Evolutionary conservation across 139 green algal species (phyloP), one percentile per base, ranked within the genome.

Genomic region (Ettlia oleoabundans): DNA sequence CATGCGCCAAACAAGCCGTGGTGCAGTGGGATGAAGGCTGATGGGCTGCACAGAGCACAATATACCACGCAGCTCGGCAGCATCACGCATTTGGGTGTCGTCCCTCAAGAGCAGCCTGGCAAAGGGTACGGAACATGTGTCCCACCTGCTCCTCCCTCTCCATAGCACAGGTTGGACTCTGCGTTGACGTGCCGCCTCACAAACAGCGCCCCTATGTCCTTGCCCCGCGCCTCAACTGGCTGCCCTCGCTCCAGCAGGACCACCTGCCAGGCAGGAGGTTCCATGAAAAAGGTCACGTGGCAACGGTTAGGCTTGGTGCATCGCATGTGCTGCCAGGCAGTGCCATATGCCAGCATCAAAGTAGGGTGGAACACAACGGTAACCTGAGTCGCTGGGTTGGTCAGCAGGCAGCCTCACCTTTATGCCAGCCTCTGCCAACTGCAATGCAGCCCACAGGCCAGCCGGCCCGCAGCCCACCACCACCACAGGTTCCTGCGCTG

Each of bases 161-260:
- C 94, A 64, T 95, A 98, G 87, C 93, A 97, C 21, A 96, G 87
- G 86, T 98, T 98, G 62, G 81, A 92, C 53, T 96, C 88, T 18
- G 83, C 72, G 70, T 96, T 86, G 35, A 97, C 83, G 2, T 76
- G 28, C 3, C 86, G 64, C 26, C 94, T 84, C 33, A 89, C 91
- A 37, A 96, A 89, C 32, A 98, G 88, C 10, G 93, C 93, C 28
- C 94, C 94, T 42, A 98, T 97, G 85, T 96, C 93, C 2, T 84
- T 82, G 4, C 93, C 94, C 0, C 94, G 82, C 80, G 79, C 64
- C 83, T 97, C 94, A 43, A 97, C 94, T 3, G 93, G 86, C 84
- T 94, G 85, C 1, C 94, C 94, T 1, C 92, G 84, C 86, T 98
- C 94, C 55, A 98, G 77, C 61, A 98, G 64, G 13, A 89, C 55